Base-by-base conservation (phyloP, 352 stramenopile genomes). In the Globisporangium megalacanthum region DNA sequence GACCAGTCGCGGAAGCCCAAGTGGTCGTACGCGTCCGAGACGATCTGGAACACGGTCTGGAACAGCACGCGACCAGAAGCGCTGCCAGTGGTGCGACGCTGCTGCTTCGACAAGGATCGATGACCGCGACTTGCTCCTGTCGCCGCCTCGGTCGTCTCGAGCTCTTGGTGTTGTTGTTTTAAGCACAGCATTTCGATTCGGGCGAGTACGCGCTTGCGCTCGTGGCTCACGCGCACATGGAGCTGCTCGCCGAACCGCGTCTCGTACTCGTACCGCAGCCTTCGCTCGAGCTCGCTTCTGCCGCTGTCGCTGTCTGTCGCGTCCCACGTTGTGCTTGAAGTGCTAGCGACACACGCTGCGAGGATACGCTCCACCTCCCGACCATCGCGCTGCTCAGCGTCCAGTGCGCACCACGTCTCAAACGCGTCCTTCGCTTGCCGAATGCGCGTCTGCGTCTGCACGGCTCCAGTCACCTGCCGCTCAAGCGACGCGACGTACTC, bases 161-260 rank as follows among this genome's bases (percentile, higher is more conserved):
- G 25, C 22, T 56, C 31, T 22, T 29, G 25, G 25, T 52, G 22
- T 29, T 52, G 22, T 29, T 52, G 50, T 5, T 25, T 54, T 3
- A 13, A 39, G 49, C 75, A 87, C 17, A 86, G 58, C 36, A 69
- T 68, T n/a, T 86, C 77, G 6, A 88, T 72, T 1, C 67, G 65
- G 11, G 75, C 67, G 0, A 89, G 58, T 9, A 88, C 55, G 9
- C 72, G 73, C 31, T 73, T 78, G 48, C 77, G 68, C 55, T 89
- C 79, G 49, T 84, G 68, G 35, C 61, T 83, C 14, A 88, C 58
- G 6, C 79, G 73, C 19, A 83, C 25, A 31, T 75, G 80, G 4
- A 89, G 52, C 61, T 83, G 77, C 0, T 85, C 68, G 29, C 73
- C 52, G 57, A 79, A 88, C 7, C 67, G 74, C 45, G 55, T 67